Conservation (phyloP, 164 flowering plant species). For the Kalanchoe fedtschenkoi region DNA sequence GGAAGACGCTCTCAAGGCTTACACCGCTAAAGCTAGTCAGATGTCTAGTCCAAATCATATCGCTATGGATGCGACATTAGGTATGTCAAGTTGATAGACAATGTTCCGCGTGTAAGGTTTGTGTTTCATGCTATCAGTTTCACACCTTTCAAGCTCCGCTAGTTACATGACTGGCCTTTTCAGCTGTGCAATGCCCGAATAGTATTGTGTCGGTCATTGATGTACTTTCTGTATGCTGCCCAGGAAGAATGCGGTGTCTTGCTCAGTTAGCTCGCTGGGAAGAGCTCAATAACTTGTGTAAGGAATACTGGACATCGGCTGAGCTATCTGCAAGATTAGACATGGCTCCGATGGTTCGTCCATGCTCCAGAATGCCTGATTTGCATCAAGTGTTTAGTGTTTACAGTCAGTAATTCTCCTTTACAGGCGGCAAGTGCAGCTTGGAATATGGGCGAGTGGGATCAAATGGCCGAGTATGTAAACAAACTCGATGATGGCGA, state of each 20-base stretch:
- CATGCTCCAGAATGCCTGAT: neutral
- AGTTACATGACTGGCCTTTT: neutral
- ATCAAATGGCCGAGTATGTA: slow-evolving; percentile 95
- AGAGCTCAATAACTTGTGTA: slow-evolving; percentile 91
- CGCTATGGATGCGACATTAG: slow-evolving; percentile 79
- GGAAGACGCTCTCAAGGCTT: slow-evolving; percentile 99
- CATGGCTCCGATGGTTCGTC: slow-evolving; percentile 95
- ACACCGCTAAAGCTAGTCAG: slow-evolving; percentile 82
- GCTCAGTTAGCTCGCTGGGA: slow-evolving; percentile 99
- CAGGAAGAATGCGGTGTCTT: slow-evolving; percentile 95
- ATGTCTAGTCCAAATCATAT: slow-evolving; percentile 55
- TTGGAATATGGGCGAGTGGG: slow-evolving; percentile 99
- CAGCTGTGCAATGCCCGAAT: neutral
- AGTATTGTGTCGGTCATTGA: neutral
- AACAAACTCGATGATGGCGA: slow-evolving; percentile 95
- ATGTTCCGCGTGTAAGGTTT: neutral
- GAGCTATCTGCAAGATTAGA: slow-evolving; percentile 92
- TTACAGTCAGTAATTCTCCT: neutral
- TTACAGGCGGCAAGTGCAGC: slow-evolving; percentile 96
- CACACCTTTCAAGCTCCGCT: neutral
- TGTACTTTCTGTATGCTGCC: slow-evolving; percentile 6
- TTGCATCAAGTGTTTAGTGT: neutral
- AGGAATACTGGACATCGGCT: slow-evolving; percentile 94
- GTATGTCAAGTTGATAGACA: slow-evolving; percentile 25
- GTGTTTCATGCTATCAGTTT: neutral